Base-by-base conservation (phyloP, 164 flowering plant species). In the Hamamelis virginiana region DNA sequence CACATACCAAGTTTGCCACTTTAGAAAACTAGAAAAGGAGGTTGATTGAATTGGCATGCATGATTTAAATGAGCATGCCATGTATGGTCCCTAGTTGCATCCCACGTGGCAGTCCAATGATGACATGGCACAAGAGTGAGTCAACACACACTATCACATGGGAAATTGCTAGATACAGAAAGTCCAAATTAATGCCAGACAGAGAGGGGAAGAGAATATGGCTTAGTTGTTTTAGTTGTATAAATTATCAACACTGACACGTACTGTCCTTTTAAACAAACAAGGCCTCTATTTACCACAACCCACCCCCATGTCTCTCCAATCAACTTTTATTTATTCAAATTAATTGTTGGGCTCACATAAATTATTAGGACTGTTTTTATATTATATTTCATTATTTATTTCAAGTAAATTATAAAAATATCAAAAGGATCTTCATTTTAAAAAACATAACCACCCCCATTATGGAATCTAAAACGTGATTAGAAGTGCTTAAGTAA, bases 301-400 rank as follows among this genome's bases (percentile, higher is more conserved):
- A 12, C 48, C 43, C 70, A 50, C 10, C 48, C 43, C 70, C 76
- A 73, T 77, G 76, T 73, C 74, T 41, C 43, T 70, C 80, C 76
- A 66, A 69, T 72, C 57, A 70, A 58, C 6, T 33, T 65, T 63
- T 45, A 62, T 33, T 27, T 6, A 65, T n/a, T n/a, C n/a, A n/a
- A n/a, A n/a, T n/a, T n/a, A 51, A 18, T 59, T 59, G 55, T 51
- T 18, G 55, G 22, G 55, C 19, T 51, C 21, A 14, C n/a, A 51
- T 51, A 51, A 51, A 51, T 51, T 51, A 51, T 51, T 19, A 41
- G 8, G 14, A 28, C 22, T 21, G 18, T 11, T 41, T 61, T 38
- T 21, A 6, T 59, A 38, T 38, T 38, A n/a, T 9, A 33, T 38
- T 18, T 5, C 10, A 13, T 10, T 1, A 26, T 25, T 25, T 26